phyloP scores from a whole-genome alignment of 306 rosid genomes.

The barrel medic (Medicago truncatula) region DNA sequence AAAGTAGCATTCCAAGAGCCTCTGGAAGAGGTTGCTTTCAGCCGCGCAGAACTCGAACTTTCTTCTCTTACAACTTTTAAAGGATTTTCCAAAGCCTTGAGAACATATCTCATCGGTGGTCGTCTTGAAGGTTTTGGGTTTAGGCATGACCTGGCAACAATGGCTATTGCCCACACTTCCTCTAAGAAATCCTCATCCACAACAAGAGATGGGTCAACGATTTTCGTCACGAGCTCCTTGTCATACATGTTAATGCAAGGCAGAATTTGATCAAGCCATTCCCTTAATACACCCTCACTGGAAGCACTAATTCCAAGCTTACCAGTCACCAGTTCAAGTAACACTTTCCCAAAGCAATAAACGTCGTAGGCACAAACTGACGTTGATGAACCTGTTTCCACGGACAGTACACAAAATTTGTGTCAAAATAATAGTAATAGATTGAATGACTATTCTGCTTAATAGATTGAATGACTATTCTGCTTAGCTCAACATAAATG shows the following conservation, averaged over 20 bases:
- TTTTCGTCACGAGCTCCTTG: constrained; percentile 80
- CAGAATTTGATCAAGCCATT: constrained; percentile 66
- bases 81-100: constrained; percentile 93
- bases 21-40: constrained; percentile 78
- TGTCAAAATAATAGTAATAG: constrained; percentile 23
- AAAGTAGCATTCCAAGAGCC: constrained; percentile 94
- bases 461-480: constrained; percentile 5
- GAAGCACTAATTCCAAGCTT: constrained; percentile 79
- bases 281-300: constrained; percentile 60
- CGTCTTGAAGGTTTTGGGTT: constrained; percentile 88
- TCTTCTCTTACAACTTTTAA: constrained; percentile 94
- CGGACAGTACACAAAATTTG: constrained; percentile 29
- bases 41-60: constrained; percentile 70
- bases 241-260: constrained; percentile 76
- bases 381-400: constrained; percentile 70
- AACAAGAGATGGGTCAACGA: constrained; percentile 80
- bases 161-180: constrained; percentile 98
- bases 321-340: constrained; percentile 90
- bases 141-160: constrained; percentile 91
- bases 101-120: constrained; percentile 83
- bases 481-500: neutral
- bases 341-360: constrained; percentile 93
- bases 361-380: constrained; percentile 82
- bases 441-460: constrained; percentile 5
- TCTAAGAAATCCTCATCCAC: constrained; percentile 92